phyloP scores from a whole-genome alignment of 768 basidiomycete genomes.

The Hemileccinum rubropunctum region DNA sequence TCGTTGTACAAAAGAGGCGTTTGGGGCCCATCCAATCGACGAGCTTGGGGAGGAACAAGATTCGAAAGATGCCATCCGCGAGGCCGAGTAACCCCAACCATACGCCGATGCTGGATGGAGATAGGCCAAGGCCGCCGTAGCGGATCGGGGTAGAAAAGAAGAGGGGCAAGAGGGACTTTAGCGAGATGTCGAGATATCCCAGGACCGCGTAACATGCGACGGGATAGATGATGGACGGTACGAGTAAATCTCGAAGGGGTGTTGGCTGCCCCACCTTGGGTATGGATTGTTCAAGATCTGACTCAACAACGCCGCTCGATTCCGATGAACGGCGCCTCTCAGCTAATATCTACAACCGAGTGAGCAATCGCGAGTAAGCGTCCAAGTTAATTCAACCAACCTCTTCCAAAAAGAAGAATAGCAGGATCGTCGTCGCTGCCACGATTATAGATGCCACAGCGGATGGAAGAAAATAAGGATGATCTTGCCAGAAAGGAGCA shows the following conservation, averaged over 20 bases:
- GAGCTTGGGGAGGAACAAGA: slow-evolving; percentile 36
- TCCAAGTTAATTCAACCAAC: slow-evolving; percentile 20
- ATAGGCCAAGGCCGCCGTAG: slow-evolving; percentile 38
- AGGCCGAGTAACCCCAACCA: slow-evolving; percentile 37
- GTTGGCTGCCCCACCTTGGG: slow-evolving; percentile 28
- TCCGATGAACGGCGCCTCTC: background rate
- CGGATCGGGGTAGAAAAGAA: slow-evolving; percentile 39
- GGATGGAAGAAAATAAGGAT: slow-evolving; percentile 66
- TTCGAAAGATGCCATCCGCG: slow-evolving; percentile 38
- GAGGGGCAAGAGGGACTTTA: slow-evolving; percentile 37
- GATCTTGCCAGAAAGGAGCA: slow-evolving; percentile 45
- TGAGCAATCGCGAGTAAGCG: slow-evolving; percentile 4
- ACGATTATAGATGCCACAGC: slow-evolving; percentile 55
- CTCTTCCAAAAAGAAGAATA: slow-evolving; percentile 53
- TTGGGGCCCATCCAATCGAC: slow-evolving; percentile 37
- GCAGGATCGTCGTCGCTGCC: slow-evolving; percentile 41
- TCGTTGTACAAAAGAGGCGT: slow-evolving; percentile 26
- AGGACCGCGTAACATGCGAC: slow-evolving; percentile 33
- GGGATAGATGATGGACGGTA: slow-evolving; percentile 32
- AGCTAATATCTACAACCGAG: slow-evolving; percentile 8
- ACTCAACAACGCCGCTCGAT: background rate
- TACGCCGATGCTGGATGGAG: slow-evolving; percentile 37
- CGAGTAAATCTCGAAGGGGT: slow-evolving; percentile 41
- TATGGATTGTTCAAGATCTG: slow-evolving; percentile 5
- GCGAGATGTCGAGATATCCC: slow-evolving; percentile 38